Conservation (phyloP, 768 basidiomycete species). For the Pulveroboletus sp. region DNA sequence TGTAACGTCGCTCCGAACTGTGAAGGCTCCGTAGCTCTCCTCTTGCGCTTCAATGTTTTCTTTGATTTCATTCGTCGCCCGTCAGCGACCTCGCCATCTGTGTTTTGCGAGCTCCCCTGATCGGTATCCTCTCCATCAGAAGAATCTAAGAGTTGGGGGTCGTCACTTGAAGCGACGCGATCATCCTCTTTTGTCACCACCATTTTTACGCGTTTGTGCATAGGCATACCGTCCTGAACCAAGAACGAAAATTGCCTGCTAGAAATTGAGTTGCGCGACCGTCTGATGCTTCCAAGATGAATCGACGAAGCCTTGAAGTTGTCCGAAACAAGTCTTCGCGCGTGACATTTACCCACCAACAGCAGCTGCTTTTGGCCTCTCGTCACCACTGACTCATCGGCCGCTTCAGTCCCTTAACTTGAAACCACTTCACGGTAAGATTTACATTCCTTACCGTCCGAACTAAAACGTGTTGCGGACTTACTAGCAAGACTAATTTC, state of each 20-base stretch:
- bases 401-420: constrained; percentile 1
- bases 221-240: constrained; percentile 39
- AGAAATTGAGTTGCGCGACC: neutral
- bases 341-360: neutral
- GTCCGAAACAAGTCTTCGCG: neutral
- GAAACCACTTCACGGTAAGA: constrained; percentile 5
- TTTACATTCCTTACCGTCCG: constrained; percentile 14
- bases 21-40: constrained; percentile 69
- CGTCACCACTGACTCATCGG: constrained; percentile 7
- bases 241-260: neutral
- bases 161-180: constrained; percentile 5
- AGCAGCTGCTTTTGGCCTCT: neutral
- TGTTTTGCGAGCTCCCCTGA: constrained; percentile 38
- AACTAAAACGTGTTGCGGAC: constrained; percentile 13
- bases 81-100: constrained; percentile 61
- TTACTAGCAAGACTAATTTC: constrained; percentile 5
- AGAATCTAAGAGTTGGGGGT: constrained; percentile 6
- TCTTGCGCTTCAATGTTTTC: constrained; percentile 79
- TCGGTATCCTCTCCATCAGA: constrained; percentile 15
- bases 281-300: neutral
- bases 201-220: constrained; percentile 51
- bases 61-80: constrained; percentile 61
- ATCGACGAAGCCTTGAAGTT: neutral
- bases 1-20: constrained; percentile 75
- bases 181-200: constrained; percentile 20